phyloP scores from a whole-genome alignment of 1,284 basidiomycete genomes.

The Papiliotrema laurentii region DNA sequence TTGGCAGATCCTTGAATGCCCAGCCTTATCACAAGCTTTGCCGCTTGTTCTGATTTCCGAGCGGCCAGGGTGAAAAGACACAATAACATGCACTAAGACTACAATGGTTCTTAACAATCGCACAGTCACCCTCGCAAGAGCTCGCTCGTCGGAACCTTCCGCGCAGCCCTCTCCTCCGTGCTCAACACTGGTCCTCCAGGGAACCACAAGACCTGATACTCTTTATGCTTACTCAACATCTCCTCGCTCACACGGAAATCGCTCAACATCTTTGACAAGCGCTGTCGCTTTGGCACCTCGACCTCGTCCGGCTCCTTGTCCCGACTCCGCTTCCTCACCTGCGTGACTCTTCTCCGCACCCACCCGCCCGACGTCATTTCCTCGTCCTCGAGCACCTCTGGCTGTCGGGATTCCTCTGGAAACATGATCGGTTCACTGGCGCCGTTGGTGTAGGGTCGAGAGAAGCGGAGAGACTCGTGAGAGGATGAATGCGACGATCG shows the following conservation, averaged over 20 bases:
- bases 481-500: slow-evolving; percentile 10
- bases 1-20: too few species aligned
- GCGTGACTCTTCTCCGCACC: slow-evolving; percentile 32
- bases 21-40: too few species aligned
- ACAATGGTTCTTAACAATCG: too few species aligned
- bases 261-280: slow-evolving; percentile 49
- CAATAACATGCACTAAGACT: too few species aligned
- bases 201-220: slow-evolving; percentile 44
- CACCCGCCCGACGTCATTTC: slow-evolving; percentile 35
- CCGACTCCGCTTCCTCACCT: not conserved
- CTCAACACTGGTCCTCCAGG: slow-evolving; percentile 43
- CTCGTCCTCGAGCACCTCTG: slow-evolving; percentile 25
- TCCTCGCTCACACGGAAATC: slow-evolving; percentile 54
- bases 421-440: slow-evolving; percentile 12
- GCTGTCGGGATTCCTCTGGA: not conserved
- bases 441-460: slow-evolving; percentile 27
- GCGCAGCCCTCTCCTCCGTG: slow-evolving; percentile 50
- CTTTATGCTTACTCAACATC: slow-evolving; percentile 49
- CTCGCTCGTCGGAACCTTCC: slow-evolving; percentile 56
- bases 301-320: not conserved
- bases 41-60: too few species aligned
- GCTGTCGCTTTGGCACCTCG: slow-evolving; percentile 20
- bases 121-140: not conserved
- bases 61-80: too few species aligned
- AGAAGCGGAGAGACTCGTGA: slow-evolving; percentile 22